These are phyloP conservation scores for Raphanus hybrid DNA, from an alignment of 441 rosid species.

Conservation along the genomic window DNA sequence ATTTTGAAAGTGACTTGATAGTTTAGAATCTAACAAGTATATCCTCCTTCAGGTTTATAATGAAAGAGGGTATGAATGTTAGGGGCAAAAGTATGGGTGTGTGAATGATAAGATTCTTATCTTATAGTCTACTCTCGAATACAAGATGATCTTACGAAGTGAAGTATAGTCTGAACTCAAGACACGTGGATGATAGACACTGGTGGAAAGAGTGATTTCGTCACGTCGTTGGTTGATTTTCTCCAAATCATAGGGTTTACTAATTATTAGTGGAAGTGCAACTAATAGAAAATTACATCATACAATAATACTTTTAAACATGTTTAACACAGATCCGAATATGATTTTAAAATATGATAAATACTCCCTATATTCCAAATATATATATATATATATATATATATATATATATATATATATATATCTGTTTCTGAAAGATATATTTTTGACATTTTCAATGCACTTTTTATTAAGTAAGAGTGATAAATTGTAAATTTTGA, in stretches of 20 bases:
- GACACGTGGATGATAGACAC: not conserved
- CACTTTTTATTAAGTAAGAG: no score
- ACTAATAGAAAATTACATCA: not conserved
- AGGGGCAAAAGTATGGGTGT: not conserved
- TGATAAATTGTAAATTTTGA: no score
- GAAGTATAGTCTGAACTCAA: constrained; percentile 13
- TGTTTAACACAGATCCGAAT: no score
- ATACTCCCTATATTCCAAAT: no score
- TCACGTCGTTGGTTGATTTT: not conserved
- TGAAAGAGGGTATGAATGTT: not conserved
- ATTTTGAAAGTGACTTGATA: constrained; percentile 25
- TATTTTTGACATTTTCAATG: no score
- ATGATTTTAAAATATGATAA: no score
- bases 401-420: no score
- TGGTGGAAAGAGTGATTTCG: not conserved
- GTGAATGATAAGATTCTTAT: constrained; percentile 3
- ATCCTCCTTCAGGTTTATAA: not conserved
- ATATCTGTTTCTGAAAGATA: no score
- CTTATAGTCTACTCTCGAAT: not conserved
- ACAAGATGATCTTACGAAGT: constrained; percentile 7
- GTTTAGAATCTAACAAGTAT: constrained; percentile 21
- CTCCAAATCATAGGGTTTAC: not conserved
- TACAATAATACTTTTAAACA: not conserved
- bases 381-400: no score
- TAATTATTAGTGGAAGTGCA: not conserved